Conservation (phyloP, 169 alveolate genomes). For the Plasmodium vivax region DNA sequence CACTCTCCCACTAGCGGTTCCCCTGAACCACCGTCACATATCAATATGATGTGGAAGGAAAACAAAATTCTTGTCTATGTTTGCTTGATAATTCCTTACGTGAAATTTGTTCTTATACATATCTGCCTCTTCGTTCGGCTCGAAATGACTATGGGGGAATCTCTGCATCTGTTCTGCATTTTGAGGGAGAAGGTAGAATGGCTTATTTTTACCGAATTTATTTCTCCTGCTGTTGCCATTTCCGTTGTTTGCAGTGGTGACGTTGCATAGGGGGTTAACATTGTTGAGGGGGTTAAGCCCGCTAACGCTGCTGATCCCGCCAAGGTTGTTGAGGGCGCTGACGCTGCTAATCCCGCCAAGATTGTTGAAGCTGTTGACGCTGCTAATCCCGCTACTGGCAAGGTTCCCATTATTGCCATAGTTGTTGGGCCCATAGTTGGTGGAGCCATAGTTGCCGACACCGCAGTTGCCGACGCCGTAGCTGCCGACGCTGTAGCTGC, state of each 20-base stretch:
- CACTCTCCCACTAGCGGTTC: background rate
- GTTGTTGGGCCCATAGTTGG: background rate
- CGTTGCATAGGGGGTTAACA: background rate
- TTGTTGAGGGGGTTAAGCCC: background rate
- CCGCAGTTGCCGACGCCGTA: background rate
- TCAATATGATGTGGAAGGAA: slow-evolving; percentile 28
- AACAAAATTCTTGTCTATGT: slow-evolving; percentile 18
- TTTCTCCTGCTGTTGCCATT: slow-evolving; percentile 15
- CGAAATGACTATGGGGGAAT: slow-evolving; percentile 21
- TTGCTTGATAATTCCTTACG: slow-evolving; percentile 4
- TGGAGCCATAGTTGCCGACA: background rate
- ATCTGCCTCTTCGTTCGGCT: slow-evolving; percentile 48
- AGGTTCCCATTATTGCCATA: background rate
- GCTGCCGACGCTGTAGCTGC: background rate
- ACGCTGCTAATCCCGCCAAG: background rate
- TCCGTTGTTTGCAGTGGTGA: slow-evolving; percentile 1
- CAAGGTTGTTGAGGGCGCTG: background rate
- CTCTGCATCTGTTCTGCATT: slow-evolving; percentile 17
- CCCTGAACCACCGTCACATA: background rate
- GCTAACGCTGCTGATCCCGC: background rate
- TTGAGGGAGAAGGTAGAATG: slow-evolving; percentile 18
- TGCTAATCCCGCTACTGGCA: background rate
- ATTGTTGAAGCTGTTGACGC: background rate
- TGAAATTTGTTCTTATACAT: slow-evolving; percentile 35
- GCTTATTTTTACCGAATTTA: slow-evolving; percentile 31